Base-by-base conservation (phyloP, 352 stramenopile genomes). In the Pythium volutum region DNA sequence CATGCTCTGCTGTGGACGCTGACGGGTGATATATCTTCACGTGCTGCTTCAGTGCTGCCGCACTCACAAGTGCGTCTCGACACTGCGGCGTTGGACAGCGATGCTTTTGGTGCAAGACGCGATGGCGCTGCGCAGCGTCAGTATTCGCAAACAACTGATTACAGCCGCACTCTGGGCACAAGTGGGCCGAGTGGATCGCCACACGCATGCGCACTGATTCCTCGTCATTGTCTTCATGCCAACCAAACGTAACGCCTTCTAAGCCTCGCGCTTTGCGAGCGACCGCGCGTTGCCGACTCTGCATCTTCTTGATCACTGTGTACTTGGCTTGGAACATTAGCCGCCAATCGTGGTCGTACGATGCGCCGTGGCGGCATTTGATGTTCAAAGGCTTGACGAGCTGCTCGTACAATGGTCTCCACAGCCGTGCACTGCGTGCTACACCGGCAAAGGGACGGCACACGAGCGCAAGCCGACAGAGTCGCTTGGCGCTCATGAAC, bases 401-500 rank as follows among this genome's bases (percentile, higher is more conserved):
- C 26, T 54, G 12, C 2, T 20, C 2, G 25, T 78, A 88, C n/a
- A 91, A 57, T 5, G 54, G 47, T 4, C 62, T 61, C 79, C 79
- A 91, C 0, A 89, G 55, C 0, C 67, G 64, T 2, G 67, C 49
- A 1, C 62, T 69, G 3, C 48, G 63, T 34, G 72, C 76, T 18
- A 89, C 52, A 10, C 70, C 43, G 2, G 71, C 71, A 64, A 89
- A 85, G 0, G 49, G 61, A 4, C 63, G 68, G 50, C 77, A 87
- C 14, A 91, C 79, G 4, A 84, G 62, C 4, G 79, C 68, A 15
- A 91, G 70, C 11, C 81, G 77, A 55, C 71, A 79, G 18, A 91
- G 76, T 3, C 81, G 74, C 69, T 89, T 91, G 12, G 79, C 77
- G 38, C 71, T 91, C 76, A 91, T 82, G 47, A 77, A 88, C 1